phyloP scores from a whole-genome alignment of 768 basidiomycete genomes.

The Termitomyces sp. region DNA sequence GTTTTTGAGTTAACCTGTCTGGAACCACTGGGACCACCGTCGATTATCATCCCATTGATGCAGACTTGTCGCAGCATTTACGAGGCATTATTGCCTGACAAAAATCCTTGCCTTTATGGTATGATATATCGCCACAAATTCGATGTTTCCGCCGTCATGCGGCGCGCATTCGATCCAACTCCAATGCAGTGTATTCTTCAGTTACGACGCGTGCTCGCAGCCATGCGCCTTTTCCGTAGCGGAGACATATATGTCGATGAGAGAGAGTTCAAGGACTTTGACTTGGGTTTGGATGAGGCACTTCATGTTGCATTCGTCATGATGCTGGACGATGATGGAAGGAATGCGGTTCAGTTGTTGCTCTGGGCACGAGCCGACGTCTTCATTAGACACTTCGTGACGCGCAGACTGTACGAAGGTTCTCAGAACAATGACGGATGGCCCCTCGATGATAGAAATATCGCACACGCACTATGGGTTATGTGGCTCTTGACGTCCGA shows the following conservation, averaged over 20 bases:
- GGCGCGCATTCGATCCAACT: constrained; percentile 40
- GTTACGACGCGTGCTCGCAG: constrained; percentile 26
- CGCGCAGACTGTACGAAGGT: constrained; percentile 31
- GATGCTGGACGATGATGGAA: constrained; percentile 55
- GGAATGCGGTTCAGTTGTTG: constrained; percentile 40
- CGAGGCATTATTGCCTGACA: constrained; percentile 22
- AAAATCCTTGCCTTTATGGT: constrained; percentile 38
- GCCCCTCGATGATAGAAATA: constrained; percentile 43
- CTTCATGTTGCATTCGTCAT: constrained; percentile 7
- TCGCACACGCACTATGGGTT: constrained; percentile 47
- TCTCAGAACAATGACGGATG: constrained; percentile 31
- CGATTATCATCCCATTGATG: constrained; percentile 42
- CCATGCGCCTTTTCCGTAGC: constrained; percentile 34
- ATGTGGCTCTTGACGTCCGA: constrained; percentile 47
- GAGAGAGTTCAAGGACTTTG: not conserved
- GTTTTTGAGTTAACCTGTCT: constrained; percentile 39
- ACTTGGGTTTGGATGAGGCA: constrained; percentile 4
- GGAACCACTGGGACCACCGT: constrained; percentile 40
- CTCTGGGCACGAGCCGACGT: constrained; percentile 36
- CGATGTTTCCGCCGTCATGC: constrained; percentile 43
- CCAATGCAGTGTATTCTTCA: constrained; percentile 27
- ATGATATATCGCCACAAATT: constrained; percentile 52
- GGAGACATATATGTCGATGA: not conserved
- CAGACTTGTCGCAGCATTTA: constrained; percentile 35
- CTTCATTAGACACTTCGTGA: constrained; percentile 35